These are phyloP conservation scores for Thraustotheca clavata DNA, from an alignment of 352 stramenopile genomes.

Conservation along the genomic window DNA sequence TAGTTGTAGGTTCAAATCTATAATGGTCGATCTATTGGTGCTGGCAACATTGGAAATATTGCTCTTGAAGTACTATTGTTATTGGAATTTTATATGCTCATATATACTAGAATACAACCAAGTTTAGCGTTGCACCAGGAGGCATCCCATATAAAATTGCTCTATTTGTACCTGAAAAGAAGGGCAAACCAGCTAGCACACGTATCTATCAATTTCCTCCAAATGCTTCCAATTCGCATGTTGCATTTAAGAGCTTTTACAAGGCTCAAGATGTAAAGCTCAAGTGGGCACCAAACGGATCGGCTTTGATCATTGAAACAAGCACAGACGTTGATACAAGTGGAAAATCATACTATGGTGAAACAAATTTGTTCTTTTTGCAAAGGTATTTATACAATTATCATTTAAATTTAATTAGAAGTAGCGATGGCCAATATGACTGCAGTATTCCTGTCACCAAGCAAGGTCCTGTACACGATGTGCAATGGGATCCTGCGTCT, in stretches of 20 bases:
- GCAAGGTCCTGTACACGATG: conserved; percentile 90
- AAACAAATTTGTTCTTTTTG: conserved; percentile 94
- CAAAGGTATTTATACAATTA: conserved; percentile 29
- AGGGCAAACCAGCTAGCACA: conserved; percentile 80
- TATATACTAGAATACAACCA: conserved; percentile 48
- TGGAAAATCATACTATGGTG: conserved; percentile 96
- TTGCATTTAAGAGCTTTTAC: conserved; percentile 85
- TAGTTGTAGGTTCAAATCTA: conserved; percentile 34
- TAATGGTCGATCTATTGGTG: conserved; percentile 50
- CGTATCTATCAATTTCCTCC: conserved; percentile 76
- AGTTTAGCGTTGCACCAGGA: conserved; percentile 78
- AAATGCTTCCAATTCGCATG: conserved; percentile 38
- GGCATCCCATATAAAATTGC: conserved; percentile 75
- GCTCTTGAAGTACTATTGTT: conserved; percentile 38
- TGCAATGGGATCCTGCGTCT: conserved; percentile 90
- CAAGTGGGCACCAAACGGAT: conserved; percentile 85
- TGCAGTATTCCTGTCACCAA: conserved; percentile 86
- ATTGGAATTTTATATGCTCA: neutral
- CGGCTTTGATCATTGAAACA: conserved; percentile 83
- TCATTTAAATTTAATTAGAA: no score
- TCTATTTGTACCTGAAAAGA: conserved; percentile 84
- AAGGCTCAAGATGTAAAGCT: conserved; percentile 85
- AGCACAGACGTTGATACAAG: conserved; percentile 88
- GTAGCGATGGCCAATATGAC: conserved; percentile 80
- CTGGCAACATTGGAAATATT: conserved; percentile 58